These are phyloP conservation scores for Nyctanthes arbortristis DNA, from an alignment of 257 asterid species.

Conservation along the genomic window DNA sequence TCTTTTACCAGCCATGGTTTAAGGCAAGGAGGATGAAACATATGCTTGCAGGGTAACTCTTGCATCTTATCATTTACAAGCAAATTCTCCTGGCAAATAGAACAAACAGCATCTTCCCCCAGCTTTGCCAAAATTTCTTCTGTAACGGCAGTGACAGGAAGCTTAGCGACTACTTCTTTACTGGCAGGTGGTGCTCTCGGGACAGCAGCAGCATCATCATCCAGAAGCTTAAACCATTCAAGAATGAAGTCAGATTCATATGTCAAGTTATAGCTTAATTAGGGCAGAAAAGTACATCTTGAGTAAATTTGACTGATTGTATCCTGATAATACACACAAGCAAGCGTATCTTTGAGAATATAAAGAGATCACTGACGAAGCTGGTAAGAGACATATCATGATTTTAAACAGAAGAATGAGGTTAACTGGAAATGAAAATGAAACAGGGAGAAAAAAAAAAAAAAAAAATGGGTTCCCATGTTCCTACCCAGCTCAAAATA, in stretches of 20 bases:
- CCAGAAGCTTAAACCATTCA: slow-evolving; percentile 50
- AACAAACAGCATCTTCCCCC: slow-evolving; percentile 77
- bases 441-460: too few species aligned
- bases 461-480: not conserved
- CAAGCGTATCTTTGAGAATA: not conserved
- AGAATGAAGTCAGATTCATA: slow-evolving; percentile 19
- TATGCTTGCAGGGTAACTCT: slow-evolving; percentile 87
- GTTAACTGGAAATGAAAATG: not conserved
- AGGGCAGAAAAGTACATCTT: not conserved
- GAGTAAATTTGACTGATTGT: not conserved
- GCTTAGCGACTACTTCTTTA: slow-evolving; percentile 91
- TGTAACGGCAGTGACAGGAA: slow-evolving; percentile 67
- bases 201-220: slow-evolving; percentile 52
- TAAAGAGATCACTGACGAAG: not conserved
- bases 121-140: slow-evolving; percentile 60
- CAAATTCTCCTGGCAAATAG: slow-evolving; percentile 87
- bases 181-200: slow-evolving; percentile 97
- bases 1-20: slow-evolving; percentile 95
- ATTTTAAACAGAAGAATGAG: not conserved
- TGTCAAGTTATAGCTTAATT: slow-evolving; percentile 5
- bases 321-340: not conserved
- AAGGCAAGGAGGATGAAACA: slow-evolving; percentile 97
- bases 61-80: slow-evolving; percentile 78
- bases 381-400: not conserved
- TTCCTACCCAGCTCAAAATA: not conserved